Conservation (phyloP, 768 basidiomycete genomes). For the Lactarius vividus region DNA sequence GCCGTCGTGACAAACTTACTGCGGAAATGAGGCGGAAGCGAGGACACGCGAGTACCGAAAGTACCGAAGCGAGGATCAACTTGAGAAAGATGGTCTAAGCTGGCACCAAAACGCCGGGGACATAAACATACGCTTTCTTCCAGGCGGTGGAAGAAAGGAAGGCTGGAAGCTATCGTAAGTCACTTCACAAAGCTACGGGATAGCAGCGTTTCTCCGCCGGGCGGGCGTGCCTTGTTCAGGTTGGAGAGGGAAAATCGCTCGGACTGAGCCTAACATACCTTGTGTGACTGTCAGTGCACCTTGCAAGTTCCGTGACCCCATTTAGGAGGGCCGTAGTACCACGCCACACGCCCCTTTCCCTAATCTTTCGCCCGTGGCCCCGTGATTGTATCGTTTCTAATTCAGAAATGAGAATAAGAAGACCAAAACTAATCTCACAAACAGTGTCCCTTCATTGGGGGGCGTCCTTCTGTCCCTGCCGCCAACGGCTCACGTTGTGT, state of each 20-base stretch:
- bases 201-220: not conserved
- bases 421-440: not conserved
- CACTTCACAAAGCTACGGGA: not conserved
- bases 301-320: constrained; percentile 21
- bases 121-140: not conserved
- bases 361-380: constrained; percentile 12
- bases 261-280: constrained; percentile 3
- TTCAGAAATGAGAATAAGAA: constrained; percentile 1
- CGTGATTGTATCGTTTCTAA: constrained; percentile 12
- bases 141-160: not conserved
- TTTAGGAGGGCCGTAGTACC: constrained; percentile 15
- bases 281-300: not conserved
- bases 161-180: not conserved
- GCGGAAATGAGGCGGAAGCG: not conserved
- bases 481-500: not conserved
- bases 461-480: not conserved
- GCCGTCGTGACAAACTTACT: not conserved
- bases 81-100: not conserved
- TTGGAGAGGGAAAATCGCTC: constrained; percentile 6
- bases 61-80: not conserved
- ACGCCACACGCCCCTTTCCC: constrained; percentile 7
- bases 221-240: not conserved
- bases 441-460: not conserved
- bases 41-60: not conserved
- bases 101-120: not conserved